phyloP scores from a whole-genome alignment of 1,139 yeast species.

The Geotrichum fermentans region DNA sequence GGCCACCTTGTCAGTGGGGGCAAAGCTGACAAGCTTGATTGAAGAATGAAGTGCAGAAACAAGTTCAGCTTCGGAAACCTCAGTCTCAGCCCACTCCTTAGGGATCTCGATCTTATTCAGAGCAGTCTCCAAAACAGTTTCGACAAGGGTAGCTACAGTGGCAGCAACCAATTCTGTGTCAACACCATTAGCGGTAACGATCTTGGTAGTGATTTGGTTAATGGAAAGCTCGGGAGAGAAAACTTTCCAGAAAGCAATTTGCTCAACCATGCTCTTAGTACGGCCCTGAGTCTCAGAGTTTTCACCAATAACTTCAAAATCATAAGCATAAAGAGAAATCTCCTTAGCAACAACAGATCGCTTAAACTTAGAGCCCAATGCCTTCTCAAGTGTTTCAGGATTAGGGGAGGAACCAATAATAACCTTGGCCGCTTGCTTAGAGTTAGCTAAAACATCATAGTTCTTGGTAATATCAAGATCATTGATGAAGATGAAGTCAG shows the following conservation, averaged over 20 bases:
- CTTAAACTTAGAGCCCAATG: constrained; percentile 53
- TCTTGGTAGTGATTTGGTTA: constrained; percentile 68
- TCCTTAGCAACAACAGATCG: constrained; percentile 51
- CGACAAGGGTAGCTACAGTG: constrained; percentile 62
- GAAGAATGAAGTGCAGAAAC: constrained; percentile 41
- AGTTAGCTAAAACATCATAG: constrained; percentile 59
- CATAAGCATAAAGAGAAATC: constrained; percentile 43
- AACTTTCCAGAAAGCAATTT: constrained; percentile 74
- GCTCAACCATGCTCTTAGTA: constrained; percentile 67
- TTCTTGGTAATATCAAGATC: constrained; percentile 49
- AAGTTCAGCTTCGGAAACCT: constrained; percentile 38
- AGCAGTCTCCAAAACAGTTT: constrained; percentile 35
- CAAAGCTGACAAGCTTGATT: constrained; percentile 28
- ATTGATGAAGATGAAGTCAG: constrained; percentile 63
- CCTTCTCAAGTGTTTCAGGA: constrained; percentile 45
- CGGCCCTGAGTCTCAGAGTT: constrained; percentile 65
- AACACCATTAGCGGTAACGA: constrained; percentile 75
- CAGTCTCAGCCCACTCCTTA: constrained; percentile 29
- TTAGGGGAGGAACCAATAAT: constrained; percentile 46
- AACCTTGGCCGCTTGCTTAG: constrained; percentile 54
- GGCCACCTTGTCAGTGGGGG: constrained; percentile 37
- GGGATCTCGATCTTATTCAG: constrained; percentile 37
- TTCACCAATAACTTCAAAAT: constrained; percentile 31
- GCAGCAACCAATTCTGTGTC: constrained; percentile 81
- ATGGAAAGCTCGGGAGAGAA: constrained; percentile 57